Percentiles rank a stretch among this genome's conserved stretches.
Evolutionary conservation across 306 rosid species (phyloP).

Genomic region (Ammopiptanthus mongolicus): DNA sequence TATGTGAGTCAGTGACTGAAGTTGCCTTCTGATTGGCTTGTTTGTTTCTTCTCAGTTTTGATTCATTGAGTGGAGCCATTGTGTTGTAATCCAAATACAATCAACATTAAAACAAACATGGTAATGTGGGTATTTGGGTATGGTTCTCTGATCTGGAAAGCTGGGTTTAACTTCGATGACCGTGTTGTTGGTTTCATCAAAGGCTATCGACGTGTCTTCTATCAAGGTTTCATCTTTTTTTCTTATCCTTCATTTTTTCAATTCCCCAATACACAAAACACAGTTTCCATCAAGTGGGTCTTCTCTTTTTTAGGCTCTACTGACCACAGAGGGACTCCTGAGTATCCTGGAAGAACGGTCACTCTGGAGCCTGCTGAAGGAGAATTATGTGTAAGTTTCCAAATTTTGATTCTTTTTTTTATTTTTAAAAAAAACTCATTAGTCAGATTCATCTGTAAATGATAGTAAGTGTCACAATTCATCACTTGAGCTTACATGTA

Average conservation of each 20-base stretch:
- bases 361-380: slow-evolving; percentile 84
- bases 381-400: slow-evolving; percentile 65
- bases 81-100: neutral
- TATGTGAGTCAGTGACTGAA: neutral
- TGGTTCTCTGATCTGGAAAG: slow-evolving; percentile 76
- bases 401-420: neutral
- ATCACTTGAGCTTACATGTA: neutral
- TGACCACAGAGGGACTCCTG: slow-evolving; percentile 89
- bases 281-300: slow-evolving; percentile 11
- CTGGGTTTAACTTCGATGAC: slow-evolving; percentile 70
- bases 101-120: slow-evolving; percentile 33
- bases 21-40: neutral
- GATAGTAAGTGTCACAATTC: neutral
- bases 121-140: slow-evolving; percentile 92
- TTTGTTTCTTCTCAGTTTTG: neutral
- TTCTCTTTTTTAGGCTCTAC: slow-evolving; percentile 64
- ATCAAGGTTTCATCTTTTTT: slow-evolving; percentile 52
- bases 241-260: neutral
- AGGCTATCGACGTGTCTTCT: slow-evolving; percentile 89
- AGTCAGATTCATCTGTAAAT: neutral
- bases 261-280: neutral
- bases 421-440: neutral
- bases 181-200: slow-evolving; percentile 72
- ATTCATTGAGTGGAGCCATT: neutral
- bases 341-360: slow-evolving; percentile 88